Evolutionary conservation across 106 monocot genomes (phyloP).

Genomic region (Dendrobium huoshanense): DNA sequence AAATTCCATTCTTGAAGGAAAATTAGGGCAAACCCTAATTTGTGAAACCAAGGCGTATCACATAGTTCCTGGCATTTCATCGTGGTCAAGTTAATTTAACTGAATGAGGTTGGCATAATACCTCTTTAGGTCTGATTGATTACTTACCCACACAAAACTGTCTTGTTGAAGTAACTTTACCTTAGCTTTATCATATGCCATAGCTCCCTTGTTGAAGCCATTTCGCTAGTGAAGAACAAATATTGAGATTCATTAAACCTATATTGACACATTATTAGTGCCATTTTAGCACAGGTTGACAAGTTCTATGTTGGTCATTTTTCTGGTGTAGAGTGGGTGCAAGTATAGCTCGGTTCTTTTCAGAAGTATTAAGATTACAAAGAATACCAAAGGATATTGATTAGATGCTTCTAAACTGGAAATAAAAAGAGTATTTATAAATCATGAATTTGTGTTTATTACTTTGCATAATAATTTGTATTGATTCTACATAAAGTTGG

Average conservation of each 20-base stretch:
- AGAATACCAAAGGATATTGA: no score
- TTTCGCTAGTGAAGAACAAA: background rate
- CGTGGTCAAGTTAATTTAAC: background rate
- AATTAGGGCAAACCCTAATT: no score
- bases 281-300: background rate
- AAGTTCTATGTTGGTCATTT: background rate
- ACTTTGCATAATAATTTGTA: no score
- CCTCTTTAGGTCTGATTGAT: background rate
- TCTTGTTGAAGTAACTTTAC: background rate
- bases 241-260: background rate
- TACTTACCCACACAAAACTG: background rate
- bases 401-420: no score
- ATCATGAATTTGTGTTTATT: no score
- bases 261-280: background rate
- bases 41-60: no score
- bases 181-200: background rate
- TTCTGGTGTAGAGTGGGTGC: background rate
- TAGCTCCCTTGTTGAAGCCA: conserved; percentile 1
- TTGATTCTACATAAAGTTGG: no score
- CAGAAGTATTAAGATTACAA: no score
- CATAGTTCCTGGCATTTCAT: background rate
- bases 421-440: no score
- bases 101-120: background rate
- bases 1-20: no score
- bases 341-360: background rate